phyloP scores from a whole-genome alignment of 1,284 basidiomycete genomes.

The Malassezia obtusa region DNA sequence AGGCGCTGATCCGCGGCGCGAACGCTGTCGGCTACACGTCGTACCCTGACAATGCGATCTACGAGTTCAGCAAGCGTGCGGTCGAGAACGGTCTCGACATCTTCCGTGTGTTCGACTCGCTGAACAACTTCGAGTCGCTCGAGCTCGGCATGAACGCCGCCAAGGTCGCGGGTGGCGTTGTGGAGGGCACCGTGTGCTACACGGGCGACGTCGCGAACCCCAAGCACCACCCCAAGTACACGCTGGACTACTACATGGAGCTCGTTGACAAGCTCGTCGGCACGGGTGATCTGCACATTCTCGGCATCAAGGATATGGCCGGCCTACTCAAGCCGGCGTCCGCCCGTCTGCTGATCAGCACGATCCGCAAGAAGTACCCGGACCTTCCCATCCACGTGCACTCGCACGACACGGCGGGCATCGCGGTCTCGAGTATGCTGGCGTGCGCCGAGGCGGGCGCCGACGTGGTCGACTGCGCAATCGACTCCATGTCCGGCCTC shows the following conservation, averaged over 20 bases:
- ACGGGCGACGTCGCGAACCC: slow-evolving; percentile 93
- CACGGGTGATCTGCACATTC: slow-evolving; percentile 82
- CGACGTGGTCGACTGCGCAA: slow-evolving; percentile 94
- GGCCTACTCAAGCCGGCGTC: slow-evolving; percentile 91
- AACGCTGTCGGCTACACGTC: slow-evolving; percentile 99
- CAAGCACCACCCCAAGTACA: slow-evolving; percentile 88
- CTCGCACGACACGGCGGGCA: slow-evolving; percentile 98
- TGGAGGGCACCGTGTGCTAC: slow-evolving; percentile 80
- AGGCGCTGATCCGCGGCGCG: slow-evolving; percentile 94
- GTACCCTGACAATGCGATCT: slow-evolving; percentile 98
- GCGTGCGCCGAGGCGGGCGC: slow-evolving; percentile 91
- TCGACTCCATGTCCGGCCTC: slow-evolving; percentile 89
- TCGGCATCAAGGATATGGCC: slow-evolving; percentile 99
- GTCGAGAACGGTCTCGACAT: slow-evolving; percentile 99
- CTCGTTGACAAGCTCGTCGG: slow-evolving; percentile 86
- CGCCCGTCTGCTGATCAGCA: slow-evolving; percentile 81
- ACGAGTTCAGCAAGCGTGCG: slow-evolving; percentile 69
- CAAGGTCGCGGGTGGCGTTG: slow-evolving; percentile 98
- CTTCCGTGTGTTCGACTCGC: slow-evolving; percentile 97
- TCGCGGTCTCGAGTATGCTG: slow-evolving; percentile 90
- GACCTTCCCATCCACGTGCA: slow-evolving; percentile 98
- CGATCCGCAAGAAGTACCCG: slow-evolving; percentile 89
- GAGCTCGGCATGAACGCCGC: slow-evolving; percentile 74
- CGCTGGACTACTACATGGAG: slow-evolving; percentile 92
- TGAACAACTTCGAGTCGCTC: slow-evolving; percentile 51